phyloP scores from a whole-genome alignment of 2,329 filamentous ascomycete genomes.

The Penicillium polonicum region DNA sequence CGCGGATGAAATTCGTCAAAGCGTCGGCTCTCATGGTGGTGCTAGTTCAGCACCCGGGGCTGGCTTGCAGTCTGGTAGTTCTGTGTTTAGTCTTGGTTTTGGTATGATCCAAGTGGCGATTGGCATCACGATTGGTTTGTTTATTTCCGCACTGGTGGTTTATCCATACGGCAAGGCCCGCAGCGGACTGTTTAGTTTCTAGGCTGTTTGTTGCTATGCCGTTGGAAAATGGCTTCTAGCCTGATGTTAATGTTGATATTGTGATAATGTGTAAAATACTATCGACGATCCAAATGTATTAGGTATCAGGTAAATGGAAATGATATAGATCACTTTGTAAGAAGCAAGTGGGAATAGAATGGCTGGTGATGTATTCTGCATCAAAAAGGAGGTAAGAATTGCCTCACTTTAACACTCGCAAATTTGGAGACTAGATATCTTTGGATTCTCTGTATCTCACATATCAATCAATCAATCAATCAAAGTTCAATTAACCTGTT shows the following conservation, averaged over 20 bases:
- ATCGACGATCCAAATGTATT: too few relatives aligned
- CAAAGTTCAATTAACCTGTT: too few relatives aligned
- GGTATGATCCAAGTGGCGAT: conserved; percentile 46
- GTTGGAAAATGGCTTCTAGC: neutral
- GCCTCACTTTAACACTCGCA: too few relatives aligned
- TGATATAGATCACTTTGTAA: too few relatives aligned
- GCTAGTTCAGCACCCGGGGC: conserved; percentile 17
- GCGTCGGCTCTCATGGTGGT: conserved; percentile 15
- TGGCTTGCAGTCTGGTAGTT: conserved; percentile 16
- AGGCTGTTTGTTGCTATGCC: neutral
- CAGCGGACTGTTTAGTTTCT: conserved; percentile 44
- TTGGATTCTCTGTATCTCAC: too few relatives aligned
- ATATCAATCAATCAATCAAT: too few relatives aligned
- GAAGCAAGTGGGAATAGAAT: too few relatives aligned
- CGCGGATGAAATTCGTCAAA: conserved; percentile 52
- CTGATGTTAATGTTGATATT: neutral
- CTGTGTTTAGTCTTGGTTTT: conserved; percentile 38
- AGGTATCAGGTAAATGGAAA: too few relatives aligned
- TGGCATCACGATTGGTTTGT: conserved; percentile 44
- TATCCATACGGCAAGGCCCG: conserved; percentile 44
- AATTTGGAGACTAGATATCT: too few relatives aligned
- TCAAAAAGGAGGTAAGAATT: too few relatives aligned
- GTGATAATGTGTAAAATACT: neutral
- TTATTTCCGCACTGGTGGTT: conserved; percentile 42
- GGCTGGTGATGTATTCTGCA: too few relatives aligned